These are phyloP conservation scores for Aphanomyces cochlioides DNA, from an alignment of 352 stramenopile species.

Conservation along the genomic window DNA sequence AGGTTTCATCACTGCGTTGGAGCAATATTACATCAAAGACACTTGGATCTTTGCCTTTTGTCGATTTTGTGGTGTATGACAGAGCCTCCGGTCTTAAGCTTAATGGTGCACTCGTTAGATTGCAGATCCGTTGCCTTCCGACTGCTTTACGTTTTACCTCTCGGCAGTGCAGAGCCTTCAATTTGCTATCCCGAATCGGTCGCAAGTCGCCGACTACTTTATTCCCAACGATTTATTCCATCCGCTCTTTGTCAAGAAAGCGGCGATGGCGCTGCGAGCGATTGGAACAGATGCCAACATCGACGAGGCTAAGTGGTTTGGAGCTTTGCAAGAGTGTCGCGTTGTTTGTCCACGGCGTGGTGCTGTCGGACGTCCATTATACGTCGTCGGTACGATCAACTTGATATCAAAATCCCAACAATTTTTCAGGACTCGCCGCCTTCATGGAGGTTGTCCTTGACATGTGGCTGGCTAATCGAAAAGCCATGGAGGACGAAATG, in stretches of 20 bases:
- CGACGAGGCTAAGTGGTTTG: slow-evolving; percentile 13
- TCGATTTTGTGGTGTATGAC: slow-evolving; percentile 20
- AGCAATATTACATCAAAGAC: slow-evolving; percentile 27
- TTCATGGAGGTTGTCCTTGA: slow-evolving; percentile 25
- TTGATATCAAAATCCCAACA: not conserved
- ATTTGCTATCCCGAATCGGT: slow-evolving; percentile 17
- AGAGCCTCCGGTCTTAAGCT: not conserved
- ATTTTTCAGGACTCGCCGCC: not conserved
- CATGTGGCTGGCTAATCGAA: slow-evolving; percentile 22
- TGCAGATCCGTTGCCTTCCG: slow-evolving; percentile 2
- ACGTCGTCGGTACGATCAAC: slow-evolving; percentile 23
- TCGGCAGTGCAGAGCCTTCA: slow-evolving; percentile 16
- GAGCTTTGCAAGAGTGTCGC: slow-evolving; percentile 8
- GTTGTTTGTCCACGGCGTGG: slow-evolving; percentile 22
- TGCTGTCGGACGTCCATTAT: not conserved
- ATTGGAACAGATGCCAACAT: slow-evolving; percentile 18
- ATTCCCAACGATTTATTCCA: slow-evolving; percentile 9
- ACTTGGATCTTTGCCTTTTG: slow-evolving; percentile 23
- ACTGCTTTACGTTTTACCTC: slow-evolving; percentile 25
- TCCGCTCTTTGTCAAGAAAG: slow-evolving; percentile 19
- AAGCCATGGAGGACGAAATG: slow-evolving; percentile 23
- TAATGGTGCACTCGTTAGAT: slow-evolving; percentile 8
- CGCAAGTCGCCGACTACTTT: slow-evolving; percentile 21
- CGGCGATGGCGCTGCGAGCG: slow-evolving; percentile 14
- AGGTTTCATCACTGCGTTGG: slow-evolving; percentile 23